Evolutionary conservation across 1,284 basidiomycete species (phyloP).

Genomic region (Sporisorium iseilematis-ciliati): DNA sequence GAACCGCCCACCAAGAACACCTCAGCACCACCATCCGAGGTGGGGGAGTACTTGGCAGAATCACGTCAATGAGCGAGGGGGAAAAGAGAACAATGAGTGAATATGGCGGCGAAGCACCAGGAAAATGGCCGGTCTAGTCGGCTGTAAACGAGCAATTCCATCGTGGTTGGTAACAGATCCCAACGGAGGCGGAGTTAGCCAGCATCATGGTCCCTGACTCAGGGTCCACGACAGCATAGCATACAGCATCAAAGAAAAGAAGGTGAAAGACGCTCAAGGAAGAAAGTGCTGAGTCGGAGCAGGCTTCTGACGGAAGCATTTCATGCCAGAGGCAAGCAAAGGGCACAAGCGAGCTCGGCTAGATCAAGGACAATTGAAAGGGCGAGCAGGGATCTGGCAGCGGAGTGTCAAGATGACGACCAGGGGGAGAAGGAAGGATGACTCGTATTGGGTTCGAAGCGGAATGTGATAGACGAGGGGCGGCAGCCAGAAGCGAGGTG

Average conservation of each 20-base stretch:
- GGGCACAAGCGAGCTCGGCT: constrained; percentile 11
- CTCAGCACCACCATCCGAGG: background rate
- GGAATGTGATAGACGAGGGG: constrained; percentile 5
- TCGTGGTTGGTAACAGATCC: background rate
- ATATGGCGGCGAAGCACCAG: background rate
- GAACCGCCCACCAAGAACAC: background rate
- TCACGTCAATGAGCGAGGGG: constrained; percentile 1
- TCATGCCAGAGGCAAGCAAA: constrained; percentile 3
- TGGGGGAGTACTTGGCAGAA: background rate
- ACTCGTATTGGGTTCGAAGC: constrained; percentile 6
- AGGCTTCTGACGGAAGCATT: background rate
- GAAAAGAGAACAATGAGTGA: background rate
- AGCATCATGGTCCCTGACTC: background rate
- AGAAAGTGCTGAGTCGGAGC: background rate
- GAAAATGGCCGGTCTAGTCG: constrained; percentile 20
- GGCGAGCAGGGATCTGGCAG: constrained; percentile 1
- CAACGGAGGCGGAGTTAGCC: constrained; percentile 19
- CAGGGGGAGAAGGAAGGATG: background rate
- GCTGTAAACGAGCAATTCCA: background rate
- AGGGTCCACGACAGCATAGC: background rate
- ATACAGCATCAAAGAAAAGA: background rate
- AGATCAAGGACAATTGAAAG: constrained; percentile 4
- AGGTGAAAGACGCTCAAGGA: constrained; percentile 15
- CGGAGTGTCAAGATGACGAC: constrained; percentile 13
- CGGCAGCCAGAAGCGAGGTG: background rate